Evolutionary conservation across 2,329 filamentous ascomycete genomes (phyloP).

Genomic region (Aspergillus latus): DNA sequence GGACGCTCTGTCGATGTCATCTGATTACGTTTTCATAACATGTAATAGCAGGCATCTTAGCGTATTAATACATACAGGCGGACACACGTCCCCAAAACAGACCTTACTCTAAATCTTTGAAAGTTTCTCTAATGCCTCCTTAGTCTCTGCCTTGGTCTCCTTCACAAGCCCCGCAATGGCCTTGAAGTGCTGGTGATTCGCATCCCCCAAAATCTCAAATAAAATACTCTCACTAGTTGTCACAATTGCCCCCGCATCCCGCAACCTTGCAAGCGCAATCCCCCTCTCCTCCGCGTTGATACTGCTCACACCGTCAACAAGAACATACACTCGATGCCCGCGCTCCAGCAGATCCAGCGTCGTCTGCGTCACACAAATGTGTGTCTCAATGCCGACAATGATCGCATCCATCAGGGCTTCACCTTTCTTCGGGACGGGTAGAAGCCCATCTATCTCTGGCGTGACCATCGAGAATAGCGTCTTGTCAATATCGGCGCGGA

Average conservation of each 20-base stretch:
- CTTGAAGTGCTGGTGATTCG: slow-evolving; percentile 68
- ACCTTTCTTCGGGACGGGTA: slow-evolving; percentile 32
- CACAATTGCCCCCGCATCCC: slow-evolving; percentile 72
- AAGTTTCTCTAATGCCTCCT: slow-evolving; percentile 64
- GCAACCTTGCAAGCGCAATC: slow-evolving; percentile 73
- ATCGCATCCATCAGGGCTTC: slow-evolving; percentile 59
- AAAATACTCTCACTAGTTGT: slow-evolving; percentile 87
- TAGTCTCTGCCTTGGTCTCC: slow-evolving; percentile 70
- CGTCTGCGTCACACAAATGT: slow-evolving; percentile 95
- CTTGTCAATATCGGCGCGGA: slow-evolving; percentile 71
- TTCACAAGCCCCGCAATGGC: slow-evolving; percentile 74
- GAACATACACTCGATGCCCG: slow-evolving; percentile 79
- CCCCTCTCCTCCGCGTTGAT: slow-evolving; percentile 79
- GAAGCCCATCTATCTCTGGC: slow-evolving; percentile 58
- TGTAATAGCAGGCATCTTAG: slow-evolving; percentile 15
- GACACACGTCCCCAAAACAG: not conserved
- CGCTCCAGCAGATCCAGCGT: slow-evolving; percentile 73
- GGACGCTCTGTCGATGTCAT: not conserved
- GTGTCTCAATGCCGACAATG: slow-evolving; percentile 86
- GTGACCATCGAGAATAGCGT: slow-evolving; percentile 86
- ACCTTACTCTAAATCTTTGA: slow-evolving; percentile 53
- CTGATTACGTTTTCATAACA: slow-evolving; percentile 6
- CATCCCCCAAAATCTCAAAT: slow-evolving; percentile 87
- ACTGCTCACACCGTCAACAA: slow-evolving; percentile 87
- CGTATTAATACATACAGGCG: slow-evolving; percentile 14